phyloP scores from a whole-genome alignment of 129 eudicot genomes.

The Chrysanthemum seticuspe region DNA sequence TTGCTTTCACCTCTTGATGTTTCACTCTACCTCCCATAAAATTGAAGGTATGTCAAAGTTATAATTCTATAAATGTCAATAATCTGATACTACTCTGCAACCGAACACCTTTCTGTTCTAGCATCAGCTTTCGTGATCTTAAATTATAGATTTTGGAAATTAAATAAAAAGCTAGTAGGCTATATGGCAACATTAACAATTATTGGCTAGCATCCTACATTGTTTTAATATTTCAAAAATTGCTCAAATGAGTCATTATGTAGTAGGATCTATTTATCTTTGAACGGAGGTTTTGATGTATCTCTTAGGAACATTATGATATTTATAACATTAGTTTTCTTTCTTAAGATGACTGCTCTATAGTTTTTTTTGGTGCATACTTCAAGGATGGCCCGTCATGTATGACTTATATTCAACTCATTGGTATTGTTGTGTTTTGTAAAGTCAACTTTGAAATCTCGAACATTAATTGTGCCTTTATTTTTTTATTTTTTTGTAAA shows the following conservation, averaged over 20 bases:
- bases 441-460: neutral
- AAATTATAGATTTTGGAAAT: too few species aligned
- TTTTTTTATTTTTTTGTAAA: neutral
- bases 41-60: slow-evolving; percentile 33
- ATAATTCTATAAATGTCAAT: neutral
- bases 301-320: neutral
- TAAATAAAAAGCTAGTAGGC: too few species aligned
- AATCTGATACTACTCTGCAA: neutral
- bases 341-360: neutral
- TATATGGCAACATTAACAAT: too few species aligned
- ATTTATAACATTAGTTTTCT: neutral
- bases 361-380: neutral
- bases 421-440: neutral
- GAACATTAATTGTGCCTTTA: slow-evolving; percentile 8
- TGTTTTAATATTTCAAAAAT: too few species aligned
- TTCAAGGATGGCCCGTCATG: neutral
- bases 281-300: neutral
- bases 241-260: too few species aligned
- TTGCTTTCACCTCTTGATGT: slow-evolving; percentile 77
- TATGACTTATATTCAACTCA: neutral
- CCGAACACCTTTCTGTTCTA: too few species aligned
- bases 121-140: too few species aligned
- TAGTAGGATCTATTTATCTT: neutral
- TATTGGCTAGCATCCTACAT: too few species aligned
- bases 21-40: slow-evolving; percentile 20